Base-by-base conservation (phyloP, 2,329 filamentous ascomycete genomes). In the Fusarium sp. region DNA sequence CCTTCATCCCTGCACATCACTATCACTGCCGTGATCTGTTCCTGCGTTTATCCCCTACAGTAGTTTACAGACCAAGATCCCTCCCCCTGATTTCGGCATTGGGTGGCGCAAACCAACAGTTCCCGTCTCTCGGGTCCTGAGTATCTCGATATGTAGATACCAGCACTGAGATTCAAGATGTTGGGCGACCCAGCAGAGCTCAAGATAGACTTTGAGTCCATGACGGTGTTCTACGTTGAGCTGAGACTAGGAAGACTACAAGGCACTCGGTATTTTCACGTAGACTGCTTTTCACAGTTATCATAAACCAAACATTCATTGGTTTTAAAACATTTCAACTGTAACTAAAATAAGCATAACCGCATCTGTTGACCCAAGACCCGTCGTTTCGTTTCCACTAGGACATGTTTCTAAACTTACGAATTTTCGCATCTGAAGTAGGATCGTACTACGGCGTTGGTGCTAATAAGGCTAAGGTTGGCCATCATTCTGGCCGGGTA, bases 71-170 rank as follows among this genome's bases (percentile, higher is more conserved):
- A 26, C 26, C 31, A 53, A 50, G 54, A 60, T 66, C 48, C 42
- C 31, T 42, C 43, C 28, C 39, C n/a, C 43, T 48, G 57, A 59
- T 46, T 39, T 48, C 49, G 54, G 49, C 35, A 69, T 38, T 61
- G 38, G 8, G 8, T 23, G 50, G 37, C 29, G 39, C 28, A 39
- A 56, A 53, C 46, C 60, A 48, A 61, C 48, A 55, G 38, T 44
- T 48, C 38, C 46, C 20, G 18, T 61, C 15, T 47, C 33, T 24
- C 16, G 33, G 31, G 52, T 11, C 24, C 28, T 8, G 31, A 29
- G 11, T 8, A 23, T 44, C 37, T 29, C 18, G 20, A 24, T 16
- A 29, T 20, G 11, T 20, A 13, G 20, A 24, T 43, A 13, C 24
- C 35, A 29, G 42, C 31, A 38, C 35, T 29, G 15, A 20, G 8